Evolutionary conservation across 768 basidiomycete genomes (phyloP).

Genomic region (Chalciporus pseudorubinellus): DNA sequence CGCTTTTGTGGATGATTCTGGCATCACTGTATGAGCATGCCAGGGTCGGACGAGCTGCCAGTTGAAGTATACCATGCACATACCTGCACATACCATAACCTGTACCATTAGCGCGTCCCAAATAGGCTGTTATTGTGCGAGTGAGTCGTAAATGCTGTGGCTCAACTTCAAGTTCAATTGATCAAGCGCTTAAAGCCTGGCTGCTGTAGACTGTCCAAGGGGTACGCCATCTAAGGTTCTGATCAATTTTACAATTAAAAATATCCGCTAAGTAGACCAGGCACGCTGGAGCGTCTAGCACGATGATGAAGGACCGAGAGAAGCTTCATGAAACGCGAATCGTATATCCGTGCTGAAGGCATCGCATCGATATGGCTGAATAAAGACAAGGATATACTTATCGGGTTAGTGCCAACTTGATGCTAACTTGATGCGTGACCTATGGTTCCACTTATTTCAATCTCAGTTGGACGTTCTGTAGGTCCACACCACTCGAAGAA

Average conservation of each 20-base stretch:
- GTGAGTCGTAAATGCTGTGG: too few relatives aligned
- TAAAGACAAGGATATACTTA: not conserved
- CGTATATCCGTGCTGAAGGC: too few relatives aligned
- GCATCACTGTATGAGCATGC: not conserved
- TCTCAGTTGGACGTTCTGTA: conserved; percentile 2
- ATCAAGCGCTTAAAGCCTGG: too few relatives aligned
- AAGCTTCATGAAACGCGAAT: not conserved
- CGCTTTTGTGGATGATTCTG: not conserved
- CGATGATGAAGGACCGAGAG: too few relatives aligned
- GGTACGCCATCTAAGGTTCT: not conserved
- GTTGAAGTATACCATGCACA: not conserved
- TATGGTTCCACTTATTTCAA: not conserved
- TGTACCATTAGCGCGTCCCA: not conserved
- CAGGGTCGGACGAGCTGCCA: not conserved
- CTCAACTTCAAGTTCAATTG: too few relatives aligned
- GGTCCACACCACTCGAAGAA: not conserved
- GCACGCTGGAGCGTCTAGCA: not conserved
- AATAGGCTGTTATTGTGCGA: too few relatives aligned
- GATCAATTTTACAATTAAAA: not conserved
- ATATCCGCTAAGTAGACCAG: not conserved
- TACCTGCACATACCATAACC: conserved; percentile 6
- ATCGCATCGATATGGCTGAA: not conserved
- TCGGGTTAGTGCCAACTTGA: not conserved
- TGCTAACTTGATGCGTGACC: too few relatives aligned
- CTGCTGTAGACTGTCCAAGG: too few relatives aligned